These are phyloP conservation scores for Calcarisporium arbuscula DNA, from an alignment of 2,329 filamentous ascomycete species.

Conservation along the genomic window DNA sequence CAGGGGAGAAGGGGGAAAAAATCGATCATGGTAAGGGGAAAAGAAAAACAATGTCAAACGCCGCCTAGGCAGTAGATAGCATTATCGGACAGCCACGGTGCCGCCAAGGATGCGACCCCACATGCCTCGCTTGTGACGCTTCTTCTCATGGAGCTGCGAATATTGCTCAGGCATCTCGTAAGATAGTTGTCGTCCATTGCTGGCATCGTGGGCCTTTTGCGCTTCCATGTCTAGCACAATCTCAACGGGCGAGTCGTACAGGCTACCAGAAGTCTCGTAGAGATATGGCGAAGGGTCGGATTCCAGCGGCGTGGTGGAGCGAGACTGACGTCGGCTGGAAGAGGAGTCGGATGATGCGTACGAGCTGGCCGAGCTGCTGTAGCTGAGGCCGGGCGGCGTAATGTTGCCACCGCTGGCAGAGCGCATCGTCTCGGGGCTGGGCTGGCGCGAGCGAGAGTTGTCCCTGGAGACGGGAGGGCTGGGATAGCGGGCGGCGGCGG, in stretches of 20 bases:
- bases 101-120: constrained; percentile 48
- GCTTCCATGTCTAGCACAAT: constrained; percentile 34
- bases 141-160: constrained; percentile 44
- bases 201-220: constrained; percentile 26
- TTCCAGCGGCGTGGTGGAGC: constrained; percentile 47
- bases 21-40: background rate
- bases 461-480: constrained; percentile 41
- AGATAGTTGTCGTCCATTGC: constrained; percentile 37
- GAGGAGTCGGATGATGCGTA: constrained; percentile 41
- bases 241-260: constrained; percentile 45
- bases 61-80: too few species aligned
- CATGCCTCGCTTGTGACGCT: constrained; percentile 45
- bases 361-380: constrained; percentile 43
- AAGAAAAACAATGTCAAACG: constrained; percentile 2
- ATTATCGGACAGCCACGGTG: constrained; percentile 31
- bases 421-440: constrained; percentile 34
- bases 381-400: constrained; percentile 43
- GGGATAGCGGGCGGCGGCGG: constrained; percentile 31
- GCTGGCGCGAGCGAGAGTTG: constrained; percentile 33
- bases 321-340: constrained; percentile 42
- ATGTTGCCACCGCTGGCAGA: constrained; percentile 29
- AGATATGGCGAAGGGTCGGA: constrained; percentile 38
- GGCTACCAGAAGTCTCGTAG: constrained; percentile 29
- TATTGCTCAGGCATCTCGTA: constrained; percentile 53
- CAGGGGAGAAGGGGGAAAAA: constrained; percentile 2